Evolutionary conservation across 2,329 filamentous ascomycete genomes (phyloP).

Genomic region (Pyrenophora tritici-repentis): DNA sequence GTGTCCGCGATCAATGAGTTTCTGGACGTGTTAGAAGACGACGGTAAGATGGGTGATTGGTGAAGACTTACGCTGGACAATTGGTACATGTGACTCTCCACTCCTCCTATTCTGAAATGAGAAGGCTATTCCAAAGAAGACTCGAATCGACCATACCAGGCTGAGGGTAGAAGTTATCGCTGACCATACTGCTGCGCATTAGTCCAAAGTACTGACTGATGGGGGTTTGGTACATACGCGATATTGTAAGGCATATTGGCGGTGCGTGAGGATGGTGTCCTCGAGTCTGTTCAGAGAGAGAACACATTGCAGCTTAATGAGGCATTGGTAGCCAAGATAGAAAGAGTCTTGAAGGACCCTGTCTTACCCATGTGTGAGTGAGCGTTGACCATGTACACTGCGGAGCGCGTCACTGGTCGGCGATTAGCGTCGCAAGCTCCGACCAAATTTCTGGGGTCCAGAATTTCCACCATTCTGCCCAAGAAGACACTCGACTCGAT

Average conservation of each 20-base stretch:
- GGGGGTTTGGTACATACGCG: constrained; percentile 56
- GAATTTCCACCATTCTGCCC: constrained; percentile 22
- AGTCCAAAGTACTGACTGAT: constrained; percentile 8
- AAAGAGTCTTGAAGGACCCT: not conserved
- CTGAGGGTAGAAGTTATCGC: constrained; percentile 99
- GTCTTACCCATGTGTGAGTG: constrained; percentile 2
- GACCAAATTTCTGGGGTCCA: constrained; percentile 32
- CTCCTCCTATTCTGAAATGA: constrained; percentile 63
- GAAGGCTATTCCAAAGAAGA: constrained; percentile 11
- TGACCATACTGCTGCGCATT: constrained; percentile 72
- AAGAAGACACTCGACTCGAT: not conserved
- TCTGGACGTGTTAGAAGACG: constrained; percentile 54
- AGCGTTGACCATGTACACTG: too few species aligned
- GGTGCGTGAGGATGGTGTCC: constrained; percentile 25
- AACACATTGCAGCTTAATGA: constrained; percentile 31
- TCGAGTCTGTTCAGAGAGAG: constrained; percentile 11
- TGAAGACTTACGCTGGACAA: constrained; percentile 68
- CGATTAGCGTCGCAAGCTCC: constrained; percentile 26
- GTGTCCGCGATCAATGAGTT: constrained; percentile 95
- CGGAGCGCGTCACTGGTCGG: constrained; percentile 35
- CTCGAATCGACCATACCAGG: constrained; percentile 59
- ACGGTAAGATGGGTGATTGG: not conserved
- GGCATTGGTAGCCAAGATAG: constrained; percentile 3
- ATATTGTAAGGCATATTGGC: constrained; percentile 70
- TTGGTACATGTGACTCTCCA: constrained; percentile 99